phyloP scores from a whole-genome alignment of 768 basidiomycete species.

The Calvatia gigantea region DNA sequence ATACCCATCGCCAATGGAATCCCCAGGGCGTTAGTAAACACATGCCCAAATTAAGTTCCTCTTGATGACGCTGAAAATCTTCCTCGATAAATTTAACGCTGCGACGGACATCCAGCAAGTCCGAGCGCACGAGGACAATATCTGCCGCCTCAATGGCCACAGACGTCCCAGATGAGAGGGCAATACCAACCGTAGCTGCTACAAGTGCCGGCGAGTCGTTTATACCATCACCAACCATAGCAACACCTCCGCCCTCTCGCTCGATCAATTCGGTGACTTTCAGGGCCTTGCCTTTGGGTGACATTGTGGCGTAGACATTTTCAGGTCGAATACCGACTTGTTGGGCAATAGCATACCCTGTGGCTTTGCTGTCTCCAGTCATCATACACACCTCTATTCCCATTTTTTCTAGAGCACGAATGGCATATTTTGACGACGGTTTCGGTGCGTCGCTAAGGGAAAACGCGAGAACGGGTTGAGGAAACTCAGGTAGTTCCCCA shows the following conservation, averaged over 20 bases:
- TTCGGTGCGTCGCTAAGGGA: conserved; percentile 88
- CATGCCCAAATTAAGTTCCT: conserved; percentile 97
- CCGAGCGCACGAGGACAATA: conserved; percentile 97
- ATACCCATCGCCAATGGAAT: conserved; percentile 99
- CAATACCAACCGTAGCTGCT: conserved; percentile 94
- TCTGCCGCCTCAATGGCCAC: conserved; percentile 98
- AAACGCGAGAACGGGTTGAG: conserved; percentile 70
- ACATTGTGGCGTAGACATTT: conserved; percentile 89
- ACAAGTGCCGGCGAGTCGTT: conserved; percentile 98
- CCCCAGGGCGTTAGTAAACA: conserved; percentile 85
- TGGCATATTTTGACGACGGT: conserved; percentile 77
- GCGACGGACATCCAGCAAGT: conserved; percentile 97
- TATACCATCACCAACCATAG: conserved; percentile 99
- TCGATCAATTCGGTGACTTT: conserved; percentile 79
- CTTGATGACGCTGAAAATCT: conserved; percentile 86
- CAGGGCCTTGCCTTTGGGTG: conserved; percentile 91
- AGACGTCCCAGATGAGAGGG: conserved; percentile 92
- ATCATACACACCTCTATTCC: conserved; percentile 91
- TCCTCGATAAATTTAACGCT: conserved; percentile 84
- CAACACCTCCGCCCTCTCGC: conserved; percentile 68
- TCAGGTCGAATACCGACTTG: conserved; percentile 85
- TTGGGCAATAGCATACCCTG: conserved; percentile 84
- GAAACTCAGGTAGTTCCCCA: conserved; percentile 19
- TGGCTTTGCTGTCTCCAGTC: conserved; percentile 87
- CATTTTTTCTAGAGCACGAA: conserved; percentile 79